Conservation (phyloP, 31 red algal species). For the Asparagopsis taxiformis region DNA sequence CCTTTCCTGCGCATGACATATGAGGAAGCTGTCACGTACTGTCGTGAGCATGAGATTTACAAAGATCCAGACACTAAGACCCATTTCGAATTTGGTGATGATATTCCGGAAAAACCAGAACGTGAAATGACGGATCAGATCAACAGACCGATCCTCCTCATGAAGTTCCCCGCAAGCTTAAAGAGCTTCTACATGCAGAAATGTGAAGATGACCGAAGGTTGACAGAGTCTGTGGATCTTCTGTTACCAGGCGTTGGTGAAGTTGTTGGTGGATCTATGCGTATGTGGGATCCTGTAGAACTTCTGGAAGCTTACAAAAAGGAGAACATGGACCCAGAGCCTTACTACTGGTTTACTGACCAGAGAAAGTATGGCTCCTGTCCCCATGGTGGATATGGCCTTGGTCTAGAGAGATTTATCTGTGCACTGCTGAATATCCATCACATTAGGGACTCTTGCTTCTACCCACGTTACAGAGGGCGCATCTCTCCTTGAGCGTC, state of each 20-base stretch:
- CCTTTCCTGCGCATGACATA: constrained; percentile 97
- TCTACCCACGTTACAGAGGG: constrained; percentile 95
- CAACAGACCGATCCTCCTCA: constrained; percentile 91
- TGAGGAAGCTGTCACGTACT: constrained; percentile 91
- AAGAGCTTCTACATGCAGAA: constrained; percentile 99
- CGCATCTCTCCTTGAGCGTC: constrained; percentile 77
- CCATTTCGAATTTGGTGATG: constrained; percentile 97
- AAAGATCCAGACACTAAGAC: constrained; percentile 91
- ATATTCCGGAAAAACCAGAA: constrained; percentile 99
- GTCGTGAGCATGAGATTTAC: constrained; percentile 92
- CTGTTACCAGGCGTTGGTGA: constrained; percentile 96
- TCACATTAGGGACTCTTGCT: constrained; percentile 95
- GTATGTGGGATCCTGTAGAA: constrained; percentile 87
- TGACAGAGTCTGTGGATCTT: constrained; percentile 96
- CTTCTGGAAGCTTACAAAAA: constrained; percentile 93
- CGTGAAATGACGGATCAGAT: constrained; percentile 98
- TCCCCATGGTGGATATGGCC: constrained; percentile 97
- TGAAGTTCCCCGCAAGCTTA: constrained; percentile 81
- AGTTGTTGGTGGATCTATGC: constrained; percentile 96
- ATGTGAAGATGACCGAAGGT: constrained; percentile 82
- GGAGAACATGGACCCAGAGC: constrained; percentile 86
- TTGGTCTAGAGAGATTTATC: constrained; percentile 95
- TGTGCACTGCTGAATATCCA: constrained; percentile 87
- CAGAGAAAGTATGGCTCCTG: constrained; percentile 96
- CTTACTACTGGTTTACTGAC: constrained; percentile 99